Base-by-base conservation (phyloP, 345 rosid genomes). In the Isatis tinctoria region DNA sequence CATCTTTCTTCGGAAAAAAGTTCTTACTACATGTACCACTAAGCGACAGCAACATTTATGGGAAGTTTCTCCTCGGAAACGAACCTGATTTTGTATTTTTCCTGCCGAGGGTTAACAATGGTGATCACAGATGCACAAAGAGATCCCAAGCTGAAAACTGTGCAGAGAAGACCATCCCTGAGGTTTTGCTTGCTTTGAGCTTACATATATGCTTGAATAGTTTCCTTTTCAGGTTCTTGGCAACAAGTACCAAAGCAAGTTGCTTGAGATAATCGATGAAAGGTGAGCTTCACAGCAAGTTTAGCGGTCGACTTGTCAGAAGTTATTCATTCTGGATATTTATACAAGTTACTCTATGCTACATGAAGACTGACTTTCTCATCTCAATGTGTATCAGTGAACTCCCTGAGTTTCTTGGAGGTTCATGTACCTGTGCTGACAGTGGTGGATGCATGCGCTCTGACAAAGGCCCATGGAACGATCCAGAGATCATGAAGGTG, bases 381-480 rank as follows among this genome's bases (percentile, higher is more conserved):
- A 32, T 61, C 45, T 80, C 35, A 52, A 65, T 52, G 33, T 45
- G 53, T 62, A 22, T 32, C 81, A 95, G 97, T 75, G 96, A 95
- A 81, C 79, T 95, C 83, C 97, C 97, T 5, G 90, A 87, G 12
- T 91, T 95, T 77, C 81, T 95, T 56, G 97, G 99, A 63, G 99
- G 99, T 18, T 74, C 91, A 22, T 95, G 99, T 75, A 90, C 89
- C 13, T 95, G 97, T 83, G 86, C 87, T 77, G 91, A 85, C 27
- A 75, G 75, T 22, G 97, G 99, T 56, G 97, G 99, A 4, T 95
- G 99, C 52, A 82, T 92, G 92, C 87, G 81, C 45, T 92, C 97
- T 57, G 97, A 95, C 80, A 95, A 92, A 81, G 99, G 99, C 33
- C 97, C 97, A 18, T 95, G 97, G 99, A 88, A 88, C 28, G 78